Base-by-base conservation (phyloP, 768 basidiomycete genomes). In the Collybiopsis luxurians region DNA sequence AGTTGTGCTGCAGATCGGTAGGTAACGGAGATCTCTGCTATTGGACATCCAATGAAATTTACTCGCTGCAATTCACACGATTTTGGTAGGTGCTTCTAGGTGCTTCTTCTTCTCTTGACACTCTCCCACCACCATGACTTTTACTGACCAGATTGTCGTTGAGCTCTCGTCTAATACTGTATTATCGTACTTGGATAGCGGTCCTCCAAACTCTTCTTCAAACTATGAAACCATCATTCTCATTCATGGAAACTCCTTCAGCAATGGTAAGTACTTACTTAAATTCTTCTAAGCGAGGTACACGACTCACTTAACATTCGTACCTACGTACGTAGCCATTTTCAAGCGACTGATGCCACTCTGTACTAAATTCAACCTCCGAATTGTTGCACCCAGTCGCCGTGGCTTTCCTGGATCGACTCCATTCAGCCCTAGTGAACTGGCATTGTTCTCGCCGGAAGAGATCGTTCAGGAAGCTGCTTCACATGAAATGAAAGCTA, bases 401-500 rank as follows among this genome's bases (percentile, higher is more conserved):
- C 69, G 75, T 0, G 66, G 68, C 39, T 76, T 73, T 49, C 65
- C 68, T 11, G 68, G 71, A 9, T 76, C 78, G 1, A 72, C 74
- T 1, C 67, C 68, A 1, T 69, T 66, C 59, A 60, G 66, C 1
- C 30, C 58, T 10, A 52, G 59, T 10, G 75, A 77, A 47, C 58
- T 70, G 4, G 40, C 47, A 4, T 54, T 63, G 0, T 10, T 64
- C 26, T 55, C 39, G 9, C 12, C 12, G 15, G 48, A 49, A 19
- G 27, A 49, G 36, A 17, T 9, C 7, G 36, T 17, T 17, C 17
- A 9, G 36, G 40, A 15, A 17, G 53, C 59, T 7, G 64, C 65
- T 6, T 45, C 64, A 1, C 64, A 64, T 0, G 63, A 60, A 7
- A 50, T 67, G 19, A 72, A 69, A 55, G 61, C 55, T 12, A 63